Conservation (phyloP, 768 basidiomycete species). For the Kwoniella pini region DNA sequence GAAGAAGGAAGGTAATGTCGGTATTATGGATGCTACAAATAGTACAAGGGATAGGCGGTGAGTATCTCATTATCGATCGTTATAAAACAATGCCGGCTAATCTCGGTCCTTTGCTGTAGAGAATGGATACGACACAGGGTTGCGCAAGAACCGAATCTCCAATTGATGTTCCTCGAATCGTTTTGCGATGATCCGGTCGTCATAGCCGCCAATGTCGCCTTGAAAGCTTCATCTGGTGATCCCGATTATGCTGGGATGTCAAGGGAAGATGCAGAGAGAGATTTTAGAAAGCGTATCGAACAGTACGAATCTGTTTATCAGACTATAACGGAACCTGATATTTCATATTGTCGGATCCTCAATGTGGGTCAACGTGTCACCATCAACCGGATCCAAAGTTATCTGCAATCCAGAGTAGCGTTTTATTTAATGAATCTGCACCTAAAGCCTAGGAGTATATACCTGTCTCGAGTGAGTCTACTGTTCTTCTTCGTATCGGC, state of each 20-base stretch:
- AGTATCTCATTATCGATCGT: slow-evolving; percentile 20
- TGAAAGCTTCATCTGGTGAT: slow-evolving; percentile 95
- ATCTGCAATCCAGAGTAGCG: slow-evolving; percentile 92
- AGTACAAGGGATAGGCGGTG: slow-evolving; percentile 75
- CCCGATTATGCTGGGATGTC: slow-evolving; percentile 94
- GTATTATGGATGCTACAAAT: slow-evolving; percentile 98
- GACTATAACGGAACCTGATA: slow-evolving; percentile 84
- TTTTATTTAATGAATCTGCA: slow-evolving; percentile 99
- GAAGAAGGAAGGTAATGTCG: slow-evolving; percentile 87
- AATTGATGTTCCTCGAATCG: slow-evolving; percentile 91
- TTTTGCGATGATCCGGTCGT: slow-evolving; percentile 89
- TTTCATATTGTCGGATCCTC: slow-evolving; percentile 86
- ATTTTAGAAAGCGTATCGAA: slow-evolving; percentile 86
- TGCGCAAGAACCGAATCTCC: slow-evolving; percentile 78
- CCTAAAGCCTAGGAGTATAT: slow-evolving; percentile 93
- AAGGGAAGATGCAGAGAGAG: slow-evolving; percentile 77
- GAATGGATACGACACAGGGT: slow-evolving; percentile 82
- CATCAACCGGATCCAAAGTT: slow-evolving; percentile 80
- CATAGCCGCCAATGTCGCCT: slow-evolving; percentile 91
- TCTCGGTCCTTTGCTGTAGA: slow-evolving; percentile 55
- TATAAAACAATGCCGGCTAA: not conserved
- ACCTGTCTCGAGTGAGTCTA: slow-evolving; percentile 79
- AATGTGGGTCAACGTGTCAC: slow-evolving; percentile 91
- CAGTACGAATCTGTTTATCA: slow-evolving; percentile 96
- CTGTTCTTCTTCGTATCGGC: not conserved